phyloP scores from a whole-genome alignment of 225 moss, liverwort and hornwort species.

The Straminergon stramineum region DNA sequence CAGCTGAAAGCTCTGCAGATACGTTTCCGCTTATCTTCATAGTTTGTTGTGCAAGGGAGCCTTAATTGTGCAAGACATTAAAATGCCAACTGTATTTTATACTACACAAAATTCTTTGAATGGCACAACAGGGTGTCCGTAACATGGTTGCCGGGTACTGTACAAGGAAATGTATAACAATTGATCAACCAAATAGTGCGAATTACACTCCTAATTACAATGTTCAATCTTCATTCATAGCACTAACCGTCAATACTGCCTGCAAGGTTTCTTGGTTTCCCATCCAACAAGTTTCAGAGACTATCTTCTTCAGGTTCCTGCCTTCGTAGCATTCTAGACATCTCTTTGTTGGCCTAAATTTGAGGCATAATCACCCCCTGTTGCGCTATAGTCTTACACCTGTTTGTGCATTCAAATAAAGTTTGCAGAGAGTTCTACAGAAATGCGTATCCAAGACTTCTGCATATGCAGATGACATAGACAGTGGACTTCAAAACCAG shows the following conservation, averaged over 20 bases:
- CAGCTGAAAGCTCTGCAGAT: too few species aligned
- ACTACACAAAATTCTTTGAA: background rate
- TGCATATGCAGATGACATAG: background rate
- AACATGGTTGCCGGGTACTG: background rate
- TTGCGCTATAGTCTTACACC: background rate
- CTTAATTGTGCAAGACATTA: background rate
- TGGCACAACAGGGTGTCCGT: background rate
- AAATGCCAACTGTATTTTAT: background rate
- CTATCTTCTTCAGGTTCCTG: background rate
- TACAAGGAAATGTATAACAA: background rate
- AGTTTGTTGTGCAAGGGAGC: background rate
- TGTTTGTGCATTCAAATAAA: background rate
- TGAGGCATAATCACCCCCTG: background rate
- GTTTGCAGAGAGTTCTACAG: background rate
- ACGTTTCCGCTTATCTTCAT: too few species aligned
- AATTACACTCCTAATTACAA: background rate
- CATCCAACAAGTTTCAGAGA: background rate
- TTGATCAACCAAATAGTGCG: background rate
- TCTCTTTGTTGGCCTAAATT: too few species aligned
- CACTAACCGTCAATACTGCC: background rate
- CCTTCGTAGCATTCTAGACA: background rate
- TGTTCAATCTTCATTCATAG: background rate
- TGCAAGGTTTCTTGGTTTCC: background rate
- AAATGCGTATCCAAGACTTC: background rate
- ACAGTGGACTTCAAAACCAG: background rate